A percentile compares a stretch with the other conserved stretches of the same genome.
Conservation (phyloP, 2,329 filamentous ascomycete species). For the Colletotrichum truncatum region DNA sequence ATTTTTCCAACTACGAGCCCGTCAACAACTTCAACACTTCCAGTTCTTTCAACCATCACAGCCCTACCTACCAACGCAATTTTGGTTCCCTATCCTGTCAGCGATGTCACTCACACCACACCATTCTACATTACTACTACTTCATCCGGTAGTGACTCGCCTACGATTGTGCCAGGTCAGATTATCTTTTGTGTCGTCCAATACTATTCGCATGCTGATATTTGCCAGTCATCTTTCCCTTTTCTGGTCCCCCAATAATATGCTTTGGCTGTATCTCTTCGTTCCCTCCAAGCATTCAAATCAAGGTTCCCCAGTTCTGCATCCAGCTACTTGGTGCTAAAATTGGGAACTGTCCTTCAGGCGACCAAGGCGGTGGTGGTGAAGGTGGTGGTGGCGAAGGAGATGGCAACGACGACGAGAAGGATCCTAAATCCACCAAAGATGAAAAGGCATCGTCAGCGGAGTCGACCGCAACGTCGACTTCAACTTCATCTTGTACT, state of each 20-base stretch:
- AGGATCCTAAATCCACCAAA: not conserved
- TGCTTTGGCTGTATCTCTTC: not conserved
- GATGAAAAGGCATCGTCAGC: not conserved
- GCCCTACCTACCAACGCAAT: not conserved
- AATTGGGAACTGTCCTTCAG: slow-evolving; percentile 8
- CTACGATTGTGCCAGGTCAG: slow-evolving; percentile 18
- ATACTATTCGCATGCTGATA: not conserved
- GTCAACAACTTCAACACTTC: not conserved
- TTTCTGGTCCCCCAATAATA: not conserved
- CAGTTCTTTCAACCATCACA: not conserved
- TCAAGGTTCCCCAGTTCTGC: slow-evolving; percentile 8
- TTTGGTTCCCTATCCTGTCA: not conserved
- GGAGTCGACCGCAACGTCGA: not conserved
- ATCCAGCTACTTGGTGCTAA: slow-evolving; percentile 3
- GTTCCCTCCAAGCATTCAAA: slow-evolving; percentile 3
- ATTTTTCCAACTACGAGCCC: not conserved
- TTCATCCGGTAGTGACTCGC: not conserved
- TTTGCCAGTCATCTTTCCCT: not conserved
- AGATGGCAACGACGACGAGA: not conserved
- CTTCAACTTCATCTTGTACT: slow-evolving; percentile 10
- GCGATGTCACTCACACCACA: not conserved
- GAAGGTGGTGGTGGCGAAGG: not conserved
- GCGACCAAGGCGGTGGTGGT: not conserved
- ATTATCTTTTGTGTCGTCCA: not conserved
- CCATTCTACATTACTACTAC: slow-evolving; percentile 15